Base-by-base conservation (phyloP, 345 rosid species). In the Theobroma cacao region DNA sequence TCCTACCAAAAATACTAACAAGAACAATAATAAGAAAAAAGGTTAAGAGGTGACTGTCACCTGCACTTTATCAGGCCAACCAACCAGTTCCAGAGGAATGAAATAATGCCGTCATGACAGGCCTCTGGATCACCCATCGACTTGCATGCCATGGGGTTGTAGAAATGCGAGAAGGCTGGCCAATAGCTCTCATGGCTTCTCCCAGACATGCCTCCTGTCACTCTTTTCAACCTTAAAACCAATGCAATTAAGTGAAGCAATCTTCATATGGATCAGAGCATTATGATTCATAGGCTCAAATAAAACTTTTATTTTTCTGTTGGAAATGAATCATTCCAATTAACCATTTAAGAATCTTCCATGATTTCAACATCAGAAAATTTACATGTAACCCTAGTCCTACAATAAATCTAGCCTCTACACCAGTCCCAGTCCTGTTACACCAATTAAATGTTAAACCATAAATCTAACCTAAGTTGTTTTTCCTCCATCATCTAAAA, bases 351-450 rank as follows among this genome's bases (percentile, higher is more conserved):
- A 80, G 45, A 79, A 76, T 77, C 76, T 61, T 70, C 80, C 77
- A 71, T 66, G 76, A 76, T 60, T 66, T 70, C 74, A 76, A 61
- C 67, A 81, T 67, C 60, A 77, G 70, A 78, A 72, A 78, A 85
- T 82, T 45, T 83, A 84, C 86, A 84, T 61, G 68, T 74, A 79
- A 65, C 65, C 63, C 80, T 79, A 81, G 59, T 74, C 83, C 82
- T 69, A 60, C 82, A 79, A 59, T 70, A 63, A 72, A 71, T 74
- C 81, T 75, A 80, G 59, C 75, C 81, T 78, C 80, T 68, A 79
- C 58, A 34, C 70, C 62, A 53, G 30, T 69, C 76, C 26, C 62
- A 72, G 58, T 78, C 79, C 50, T 73, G 74, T 70, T 75, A 78
- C 85, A 68, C 83, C 83, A 82, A 79, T 78, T 78, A 75, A 81